Evolutionary conservation across 495 filamentous ascomycete genomes (phyloP).

Genomic region (Aspergillus baeticus): DNA sequence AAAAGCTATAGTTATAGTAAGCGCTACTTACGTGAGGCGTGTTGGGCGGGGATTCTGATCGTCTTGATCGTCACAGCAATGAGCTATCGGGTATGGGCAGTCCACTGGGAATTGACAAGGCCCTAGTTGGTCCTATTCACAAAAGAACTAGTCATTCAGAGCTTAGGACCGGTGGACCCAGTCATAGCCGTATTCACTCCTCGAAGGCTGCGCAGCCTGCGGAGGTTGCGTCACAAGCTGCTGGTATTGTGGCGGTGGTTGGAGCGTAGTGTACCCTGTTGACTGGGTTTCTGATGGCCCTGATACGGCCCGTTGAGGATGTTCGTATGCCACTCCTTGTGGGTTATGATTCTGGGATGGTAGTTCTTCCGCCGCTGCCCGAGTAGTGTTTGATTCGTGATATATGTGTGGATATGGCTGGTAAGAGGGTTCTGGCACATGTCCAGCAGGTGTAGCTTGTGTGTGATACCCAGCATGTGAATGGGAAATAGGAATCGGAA

Average conservation of each 20-base stretch:
- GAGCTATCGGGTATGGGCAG: too few relatives aligned
- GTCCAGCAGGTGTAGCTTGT: neutral
- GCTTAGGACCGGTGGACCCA: conserved; percentile 18
- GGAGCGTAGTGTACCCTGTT: conserved; percentile 15
- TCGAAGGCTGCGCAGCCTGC: neutral
- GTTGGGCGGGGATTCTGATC: too few relatives aligned
- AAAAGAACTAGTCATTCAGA: neutral
- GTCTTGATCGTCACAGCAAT: too few relatives aligned
- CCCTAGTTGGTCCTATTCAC: neutral
- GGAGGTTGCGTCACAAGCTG: neutral
- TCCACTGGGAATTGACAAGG: too few relatives aligned
- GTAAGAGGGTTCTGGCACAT: conserved; percentile 12
- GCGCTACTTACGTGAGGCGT: too few relatives aligned
- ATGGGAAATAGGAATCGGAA: conserved; percentile 11
- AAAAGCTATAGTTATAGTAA: too few relatives aligned
- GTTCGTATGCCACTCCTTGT: conserved; percentile 10
- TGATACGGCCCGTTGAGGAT: conserved; percentile 15
- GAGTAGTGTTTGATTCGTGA: conserved; percentile 7
- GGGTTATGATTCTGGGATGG: conserved; percentile 3
- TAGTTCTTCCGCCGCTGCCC: conserved; percentile 13
- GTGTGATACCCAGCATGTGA: conserved; percentile 14
- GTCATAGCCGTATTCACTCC: conserved; percentile 19
- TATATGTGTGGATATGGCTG: conserved; percentile 19
- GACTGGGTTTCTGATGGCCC: conserved; percentile 16
- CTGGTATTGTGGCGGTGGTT: conserved; percentile 15